Percentiles rank a stretch among this genome's conserved stretches.
Conservation (phyloP, 2,329 filamentous ascomycete species). For the Colletotrichum sp. region DNA sequence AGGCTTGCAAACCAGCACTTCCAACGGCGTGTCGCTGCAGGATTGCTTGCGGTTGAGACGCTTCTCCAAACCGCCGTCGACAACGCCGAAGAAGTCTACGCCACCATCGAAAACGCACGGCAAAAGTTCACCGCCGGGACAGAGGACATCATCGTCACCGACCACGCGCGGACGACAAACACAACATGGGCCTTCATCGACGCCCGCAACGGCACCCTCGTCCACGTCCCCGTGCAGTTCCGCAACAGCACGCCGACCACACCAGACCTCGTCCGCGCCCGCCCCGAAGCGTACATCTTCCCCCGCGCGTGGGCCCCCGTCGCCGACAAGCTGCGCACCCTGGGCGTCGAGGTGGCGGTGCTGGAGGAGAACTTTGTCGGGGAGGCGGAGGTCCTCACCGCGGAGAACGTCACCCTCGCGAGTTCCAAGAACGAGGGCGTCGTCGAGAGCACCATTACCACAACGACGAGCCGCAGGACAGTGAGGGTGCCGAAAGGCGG, state of each 20-base stretch:
- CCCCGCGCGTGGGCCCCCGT: slow-evolving; percentile 30
- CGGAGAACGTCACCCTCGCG: slow-evolving; percentile 25
- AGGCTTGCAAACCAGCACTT: slow-evolving; percentile 33
- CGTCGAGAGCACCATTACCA: slow-evolving; percentile 24
- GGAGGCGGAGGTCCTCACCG: slow-evolving; percentile 29
- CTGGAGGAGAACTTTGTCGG: slow-evolving; percentile 26
- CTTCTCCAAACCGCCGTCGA: slow-evolving; percentile 32
- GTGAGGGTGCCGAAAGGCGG: slow-evolving; percentile 30
- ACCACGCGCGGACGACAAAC: slow-evolving; percentile 23
- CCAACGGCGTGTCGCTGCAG: slow-evolving; percentile 30
- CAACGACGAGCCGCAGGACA: slow-evolving; percentile 16
- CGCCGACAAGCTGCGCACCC: slow-evolving; percentile 25
- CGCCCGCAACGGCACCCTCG: slow-evolving; percentile 27
- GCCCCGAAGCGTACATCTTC: slow-evolving; percentile 32
- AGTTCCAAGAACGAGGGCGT: slow-evolving; percentile 30
- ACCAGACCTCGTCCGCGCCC: slow-evolving; percentile 30
- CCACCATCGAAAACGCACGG: slow-evolving; percentile 29
- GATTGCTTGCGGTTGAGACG: slow-evolving; percentile 26
- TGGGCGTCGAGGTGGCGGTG: slow-evolving; percentile 29
- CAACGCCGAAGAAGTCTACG: slow-evolving; percentile 29
- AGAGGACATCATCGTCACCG: slow-evolving; percentile 29
- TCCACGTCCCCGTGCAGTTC: slow-evolving; percentile 30
- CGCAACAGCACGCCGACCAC: slow-evolving; percentile 28
- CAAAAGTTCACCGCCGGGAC: slow-evolving; percentile 27
- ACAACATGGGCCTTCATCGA: slow-evolving; percentile 29